These are phyloP conservation scores for Coprinopsis strossmayeri DNA, from an alignment of 768 basidiomycete genomes.

Conservation along the genomic window DNA sequence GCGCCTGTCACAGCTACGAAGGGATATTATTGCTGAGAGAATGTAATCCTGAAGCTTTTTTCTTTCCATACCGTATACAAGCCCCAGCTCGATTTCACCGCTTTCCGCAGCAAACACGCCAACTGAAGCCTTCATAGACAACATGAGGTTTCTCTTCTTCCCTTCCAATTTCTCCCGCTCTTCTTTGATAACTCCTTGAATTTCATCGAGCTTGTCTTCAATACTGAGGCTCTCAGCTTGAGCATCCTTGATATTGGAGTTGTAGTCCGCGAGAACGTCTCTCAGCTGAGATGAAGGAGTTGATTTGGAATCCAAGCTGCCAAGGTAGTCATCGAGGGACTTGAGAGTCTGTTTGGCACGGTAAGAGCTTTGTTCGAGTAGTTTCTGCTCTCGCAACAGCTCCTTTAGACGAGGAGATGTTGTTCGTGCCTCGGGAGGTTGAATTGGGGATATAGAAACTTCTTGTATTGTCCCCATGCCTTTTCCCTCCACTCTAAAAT, in stretches of 20 bases:
- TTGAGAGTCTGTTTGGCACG: conserved; percentile 21
- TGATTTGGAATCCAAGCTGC: conserved; percentile 23
- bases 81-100: conserved; percentile 28
- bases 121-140: conserved; percentile 23
- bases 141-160: conserved; percentile 13
- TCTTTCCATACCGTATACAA: conserved; percentile 29
- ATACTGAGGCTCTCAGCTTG: conserved; percentile 22
- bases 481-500: conserved; percentile 34
- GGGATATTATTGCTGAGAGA: background rate
- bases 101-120: conserved; percentile 29
- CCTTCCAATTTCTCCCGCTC: conserved; percentile 18
- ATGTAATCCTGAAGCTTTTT: background rate
- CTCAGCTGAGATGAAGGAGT: conserved; percentile 21
- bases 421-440: conserved; percentile 12
- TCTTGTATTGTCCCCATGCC: conserved; percentile 40
- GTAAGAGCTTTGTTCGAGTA: conserved; percentile 19
- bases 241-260: conserved; percentile 21
- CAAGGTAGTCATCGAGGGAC: conserved; percentile 27
- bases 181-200: conserved; percentile 17
- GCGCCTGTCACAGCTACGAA: conserved; percentile 19
- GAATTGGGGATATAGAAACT: conserved; percentile 24
- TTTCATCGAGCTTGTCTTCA: conserved; percentile 17
- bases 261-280: conserved; percentile 24
- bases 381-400: conserved; percentile 20
- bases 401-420: conserved; percentile 21